Evolutionary conservation across 331 rosid genomes (phyloP), one percentile per base, ranked within the genome.

Genomic region (Quercus lobata): DNA sequence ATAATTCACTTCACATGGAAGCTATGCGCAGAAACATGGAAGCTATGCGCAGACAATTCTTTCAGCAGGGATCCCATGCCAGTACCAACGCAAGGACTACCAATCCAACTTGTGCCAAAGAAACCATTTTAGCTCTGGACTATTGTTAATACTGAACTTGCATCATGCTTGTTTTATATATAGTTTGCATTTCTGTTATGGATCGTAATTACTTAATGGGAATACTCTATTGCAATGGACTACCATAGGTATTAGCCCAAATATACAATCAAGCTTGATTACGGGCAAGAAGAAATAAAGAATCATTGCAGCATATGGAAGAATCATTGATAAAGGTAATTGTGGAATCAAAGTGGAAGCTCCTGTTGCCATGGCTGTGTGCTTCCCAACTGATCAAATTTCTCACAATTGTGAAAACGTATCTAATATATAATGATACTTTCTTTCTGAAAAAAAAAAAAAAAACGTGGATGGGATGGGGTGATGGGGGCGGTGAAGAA

Each of bases 1-100:
- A 81, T 80, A 12, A 87, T 88, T 37, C 74, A 22, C 30, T 90
- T 87, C 80, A 54, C 77, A 12, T 90, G 91, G 90, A 86, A 82
- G 57, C 87, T n/a, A n/a, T n/a, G n/a, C n/a, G n/a, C n/a, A n/a
- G n/a, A n/a, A n/a, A n/a, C n/a, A n/a, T n/a, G n/a, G n/a, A n/a
- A n/a, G n/a, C n/a, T 87, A 8, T 72, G 57, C 52, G 85, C 93
- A 27, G 84, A 84, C 75, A 80, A 60, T 46, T 56, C 56, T 17
- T 79, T 79, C 53, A 72, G 57, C 1, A 89, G 91, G 71, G 87
- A 83, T 72, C 91, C 84, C 24, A 63, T 10, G 75, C 83, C 76
- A 4, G 55, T 24, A 7, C 93, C 91, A 1, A 69, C 79, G 21
- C 78, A 76, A 72, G 91, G 91, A 16, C 57, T 89, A 1, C 91